Conservation (phyloP, 345 rosid genomes). For the thale cress (Arabidopsis thaliana) region DNA sequence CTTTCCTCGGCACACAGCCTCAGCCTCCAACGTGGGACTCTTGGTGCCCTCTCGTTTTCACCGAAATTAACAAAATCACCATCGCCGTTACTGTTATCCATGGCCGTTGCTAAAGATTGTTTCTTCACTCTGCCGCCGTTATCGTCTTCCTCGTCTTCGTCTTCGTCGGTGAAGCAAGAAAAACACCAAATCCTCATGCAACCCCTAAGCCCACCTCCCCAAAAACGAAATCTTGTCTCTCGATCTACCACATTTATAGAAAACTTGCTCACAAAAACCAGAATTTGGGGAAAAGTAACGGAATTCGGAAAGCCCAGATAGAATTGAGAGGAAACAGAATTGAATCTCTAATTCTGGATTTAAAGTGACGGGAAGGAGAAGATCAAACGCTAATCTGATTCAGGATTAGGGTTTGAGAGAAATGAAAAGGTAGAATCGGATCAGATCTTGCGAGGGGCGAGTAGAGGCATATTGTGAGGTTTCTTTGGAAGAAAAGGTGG, state of each 20-base stretch:
- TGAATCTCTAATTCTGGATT: background rate
- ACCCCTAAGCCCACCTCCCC: constrained; percentile 32
- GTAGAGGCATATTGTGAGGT: constrained; percentile 21
- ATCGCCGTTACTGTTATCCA: constrained; percentile 47
- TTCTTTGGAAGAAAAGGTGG: background rate
- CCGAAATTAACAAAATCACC: constrained; percentile 46
- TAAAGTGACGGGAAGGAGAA: background rate
- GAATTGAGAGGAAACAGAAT: constrained; percentile 17
- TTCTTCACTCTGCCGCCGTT: constrained; percentile 30
- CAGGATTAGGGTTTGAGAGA: constrained; percentile 40
- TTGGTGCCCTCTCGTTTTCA: constrained; percentile 44
- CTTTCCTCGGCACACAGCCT: constrained; percentile 48
- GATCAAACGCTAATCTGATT: constrained; percentile 25
- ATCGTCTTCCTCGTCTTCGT: constrained; percentile 47
- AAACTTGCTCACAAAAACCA: background rate
- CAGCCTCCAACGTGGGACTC: constrained; percentile 37
- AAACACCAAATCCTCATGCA: constrained; percentile 97
- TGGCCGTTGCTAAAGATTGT: constrained; percentile 32
- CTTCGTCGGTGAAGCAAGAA: constrained; percentile 58
- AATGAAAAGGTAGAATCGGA: constrained; percentile 25
- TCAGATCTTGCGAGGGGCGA: constrained; percentile 36
- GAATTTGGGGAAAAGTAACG: constrained; percentile 31
- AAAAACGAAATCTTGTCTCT: constrained; percentile 54
- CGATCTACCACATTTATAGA: constrained; percentile 58
- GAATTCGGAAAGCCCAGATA: constrained; percentile 20